Evolutionary conservation across 768 basidiomycete genomes (phyloP), one percentile per base, ranked within the genome.

Genomic region (Floccularia luteovirens): DNA sequence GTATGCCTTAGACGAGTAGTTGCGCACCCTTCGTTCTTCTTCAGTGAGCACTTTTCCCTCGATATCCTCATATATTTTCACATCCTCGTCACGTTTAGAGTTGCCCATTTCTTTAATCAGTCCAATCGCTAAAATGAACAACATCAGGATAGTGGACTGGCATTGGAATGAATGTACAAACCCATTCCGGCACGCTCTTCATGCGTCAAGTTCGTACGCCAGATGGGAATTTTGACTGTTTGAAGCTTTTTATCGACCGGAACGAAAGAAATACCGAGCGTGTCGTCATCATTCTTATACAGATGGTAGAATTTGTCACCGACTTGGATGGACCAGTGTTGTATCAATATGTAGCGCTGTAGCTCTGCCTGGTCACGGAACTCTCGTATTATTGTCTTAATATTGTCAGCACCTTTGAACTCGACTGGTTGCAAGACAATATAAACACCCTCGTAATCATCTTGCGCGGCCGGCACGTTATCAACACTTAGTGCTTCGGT

Each of bases 171-270:
- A 8, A 28, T 8, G 14, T 28, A 34, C 32, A 6, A 14, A 34
- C 32, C 32, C 32, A 34, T 34, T 7, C 32, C 32, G 7, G 20
- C 32, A 6, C 32, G 7, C n/a, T 34, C 32, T 34, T 34, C 32
- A 34, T 34, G 32, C 32, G n/a, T 34, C n/a, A 34, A 8, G n/a
- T 34, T 34, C 8, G 32, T 34, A 12, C 32, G 32, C 32, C 32
- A 34, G 8, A 34, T 34, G 20, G 32, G 32, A 17, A 34, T 34
- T 17, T 34, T 34, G 32, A 34, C 20, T 7, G 32, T 34, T 8
- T 19, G 32, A 17, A 14, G 8, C 6, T 34, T 19, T 34, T 34
- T 34, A 14, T 7, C 8, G 32, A 34, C n/a, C 16, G 32, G 32
- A 19, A 34, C 32, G n/a, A 34, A 17, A 8, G 32, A 34, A 17